phyloP scores from a whole-genome alignment of 169 alveolate genomes.

The Eimeria falciformis region DNA sequence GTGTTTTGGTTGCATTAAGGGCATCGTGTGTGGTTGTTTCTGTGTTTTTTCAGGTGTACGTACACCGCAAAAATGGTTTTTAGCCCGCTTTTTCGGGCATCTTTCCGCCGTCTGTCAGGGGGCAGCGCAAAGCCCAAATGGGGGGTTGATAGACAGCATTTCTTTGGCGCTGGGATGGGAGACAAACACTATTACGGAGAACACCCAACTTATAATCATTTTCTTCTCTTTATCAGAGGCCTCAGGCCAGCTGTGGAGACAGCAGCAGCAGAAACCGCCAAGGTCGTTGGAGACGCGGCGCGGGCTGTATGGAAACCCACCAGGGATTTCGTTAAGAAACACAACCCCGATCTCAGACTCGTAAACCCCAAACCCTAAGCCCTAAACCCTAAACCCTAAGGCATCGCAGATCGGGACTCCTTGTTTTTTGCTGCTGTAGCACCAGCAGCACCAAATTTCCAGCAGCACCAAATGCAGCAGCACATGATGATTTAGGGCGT shows the following conservation, averaged over 20 bases:
- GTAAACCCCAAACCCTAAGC: conserved; percentile 28
- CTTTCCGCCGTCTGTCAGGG: background rate
- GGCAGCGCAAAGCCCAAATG: conserved; percentile 61
- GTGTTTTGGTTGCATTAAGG: background rate
- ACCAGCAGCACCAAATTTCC: background rate
- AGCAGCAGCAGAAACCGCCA: conserved; percentile 76
- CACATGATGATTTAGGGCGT: conserved; percentile 8
- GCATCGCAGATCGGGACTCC: conserved; percentile 13
- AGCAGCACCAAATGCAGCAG: background rate
- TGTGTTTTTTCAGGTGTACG: background rate
- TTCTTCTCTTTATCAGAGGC: conserved; percentile 83
- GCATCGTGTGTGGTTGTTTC: background rate
- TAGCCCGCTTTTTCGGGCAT: background rate
- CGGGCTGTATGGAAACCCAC: conserved; percentile 82
- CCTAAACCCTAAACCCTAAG: conserved; percentile 27
- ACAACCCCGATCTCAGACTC: conserved; percentile 91
- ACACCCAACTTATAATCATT: conserved; percentile 84
- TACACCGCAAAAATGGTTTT: too few species aligned
- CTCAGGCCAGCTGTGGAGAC: conserved; percentile 84
- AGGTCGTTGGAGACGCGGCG: conserved; percentile 72
- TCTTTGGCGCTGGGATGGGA: conserved; percentile 83
- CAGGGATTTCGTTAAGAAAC: conserved; percentile 81
- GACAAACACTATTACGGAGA: conserved; percentile 87
- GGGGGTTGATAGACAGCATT: conserved; percentile 81
- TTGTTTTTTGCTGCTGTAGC: too few species aligned